A percentile compares a stretch with the other conserved stretches of the same genome.
Evolutionary conservation across 176 grass and related monocot species (phyloP).

Genomic region (Dendrocalamus sinicus): DNA sequence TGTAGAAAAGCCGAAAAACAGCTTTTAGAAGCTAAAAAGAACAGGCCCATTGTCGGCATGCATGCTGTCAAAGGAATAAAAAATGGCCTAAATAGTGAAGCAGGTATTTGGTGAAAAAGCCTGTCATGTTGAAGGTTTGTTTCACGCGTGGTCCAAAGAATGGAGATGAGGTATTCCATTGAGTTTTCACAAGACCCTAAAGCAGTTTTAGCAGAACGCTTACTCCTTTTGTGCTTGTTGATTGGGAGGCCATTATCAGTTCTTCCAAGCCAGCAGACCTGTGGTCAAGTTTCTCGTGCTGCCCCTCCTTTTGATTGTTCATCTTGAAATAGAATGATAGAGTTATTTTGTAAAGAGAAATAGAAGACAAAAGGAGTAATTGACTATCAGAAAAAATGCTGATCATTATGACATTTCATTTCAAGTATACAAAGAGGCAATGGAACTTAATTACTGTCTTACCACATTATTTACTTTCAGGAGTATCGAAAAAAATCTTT

Average conservation of each 20-base stretch:
- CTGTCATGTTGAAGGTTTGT: background rate
- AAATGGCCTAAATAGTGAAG: background rate
- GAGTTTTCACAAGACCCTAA: background rate
- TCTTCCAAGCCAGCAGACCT: slow-evolving; percentile 66
- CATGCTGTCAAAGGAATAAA: background rate
- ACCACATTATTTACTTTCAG: background rate
- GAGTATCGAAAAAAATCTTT: background rate
- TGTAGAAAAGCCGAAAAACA: no score
- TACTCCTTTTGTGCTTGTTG: slow-evolving; percentile 64
- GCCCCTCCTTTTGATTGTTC: slow-evolving; percentile 36
- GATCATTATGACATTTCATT: slow-evolving; percentile 9
- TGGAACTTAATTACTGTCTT: background rate
- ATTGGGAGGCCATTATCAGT: slow-evolving; percentile 59
- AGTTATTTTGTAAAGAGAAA: background rate
- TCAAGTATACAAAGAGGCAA: background rate
- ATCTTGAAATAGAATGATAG: slow-evolving; percentile 14
- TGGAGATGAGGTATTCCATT: background rate
- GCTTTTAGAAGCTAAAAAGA: no score
- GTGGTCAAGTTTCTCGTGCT: slow-evolving; percentile 49
- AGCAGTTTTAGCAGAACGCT: slow-evolving; percentile 29
- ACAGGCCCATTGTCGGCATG: background rate
- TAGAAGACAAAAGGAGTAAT: background rate
- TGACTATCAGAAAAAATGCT: background rate
- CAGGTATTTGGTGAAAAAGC: background rate
- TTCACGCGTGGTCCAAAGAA: background rate